Percentiles rank a stretch among this genome's conserved stretches.
These are phyloP conservation scores for Ascochyta rabiei DNA, from an alignment of 2,329 filamentous ascomycete genomes.

Conservation along the genomic window DNA sequence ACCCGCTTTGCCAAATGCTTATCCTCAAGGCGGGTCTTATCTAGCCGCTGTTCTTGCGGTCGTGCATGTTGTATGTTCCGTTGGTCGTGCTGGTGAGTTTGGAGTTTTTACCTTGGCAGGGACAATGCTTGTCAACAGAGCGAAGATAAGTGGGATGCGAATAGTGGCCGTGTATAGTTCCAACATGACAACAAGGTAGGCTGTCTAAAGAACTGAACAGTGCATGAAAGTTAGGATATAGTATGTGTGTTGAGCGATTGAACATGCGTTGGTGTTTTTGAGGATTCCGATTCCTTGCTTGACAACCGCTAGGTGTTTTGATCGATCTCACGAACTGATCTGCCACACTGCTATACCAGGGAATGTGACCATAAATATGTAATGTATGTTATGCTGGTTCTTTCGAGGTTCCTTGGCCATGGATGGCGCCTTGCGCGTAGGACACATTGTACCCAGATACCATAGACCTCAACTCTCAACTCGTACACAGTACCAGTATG, in stretches of 20 bases:
- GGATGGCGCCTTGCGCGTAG: not conserved
- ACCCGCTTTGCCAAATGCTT: not conserved
- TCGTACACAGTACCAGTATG: not conserved
- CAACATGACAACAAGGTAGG: no score
- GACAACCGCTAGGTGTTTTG: not conserved
- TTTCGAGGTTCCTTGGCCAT: not conserved
- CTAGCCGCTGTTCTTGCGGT: not conserved
- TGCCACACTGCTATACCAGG: not conserved
- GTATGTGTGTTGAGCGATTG: no score
- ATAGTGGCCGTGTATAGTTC: not conserved
- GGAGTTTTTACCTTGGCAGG: not conserved
- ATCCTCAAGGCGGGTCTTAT: not conserved
- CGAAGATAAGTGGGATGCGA: not conserved
- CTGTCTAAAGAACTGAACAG: no score
- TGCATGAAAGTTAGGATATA: no score
- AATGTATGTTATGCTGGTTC: not conserved
- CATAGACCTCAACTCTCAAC: not conserved
- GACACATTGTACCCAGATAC: not conserved
- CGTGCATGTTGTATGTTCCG: not conserved
- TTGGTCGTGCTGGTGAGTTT: not conserved
- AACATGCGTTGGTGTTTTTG: no score
- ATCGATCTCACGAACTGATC: not conserved
- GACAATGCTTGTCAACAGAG: not conserved
- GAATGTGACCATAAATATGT: not conserved
- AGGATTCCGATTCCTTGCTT: no score